These are phyloP conservation scores for Lathyrus oleraceus DNA, from an alignment of 306 rosid genomes.

Conservation along the genomic window DNA sequence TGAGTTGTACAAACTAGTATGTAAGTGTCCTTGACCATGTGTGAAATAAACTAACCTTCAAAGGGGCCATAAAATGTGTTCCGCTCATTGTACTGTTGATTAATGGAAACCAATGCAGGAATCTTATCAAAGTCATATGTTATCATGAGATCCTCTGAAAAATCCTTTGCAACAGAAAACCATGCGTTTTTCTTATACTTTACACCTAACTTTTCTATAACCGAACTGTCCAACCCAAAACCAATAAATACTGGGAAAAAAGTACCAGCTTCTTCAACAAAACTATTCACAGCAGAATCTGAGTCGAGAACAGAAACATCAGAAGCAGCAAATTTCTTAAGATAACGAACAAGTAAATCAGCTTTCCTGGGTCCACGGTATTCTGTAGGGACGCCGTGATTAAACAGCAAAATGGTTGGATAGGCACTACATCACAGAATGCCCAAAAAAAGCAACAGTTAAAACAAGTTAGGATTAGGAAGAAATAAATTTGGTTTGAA, in stretches of 20 bases:
- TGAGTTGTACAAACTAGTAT: background rate
- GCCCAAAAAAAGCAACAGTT: conserved; percentile 19
- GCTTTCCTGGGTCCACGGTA: conserved; percentile 93
- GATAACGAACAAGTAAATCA: conserved; percentile 74
- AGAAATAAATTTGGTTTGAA: background rate
- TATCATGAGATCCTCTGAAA: conserved; percentile 86
- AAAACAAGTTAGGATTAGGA: conserved; percentile 4
- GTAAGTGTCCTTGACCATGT: conserved; percentile 19
- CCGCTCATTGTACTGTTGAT: conserved; percentile 69
- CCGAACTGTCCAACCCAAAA: conserved; percentile 69
- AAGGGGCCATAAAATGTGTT: conserved; percentile 88
- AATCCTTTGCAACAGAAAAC: conserved; percentile 91
- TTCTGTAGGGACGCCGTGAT: conserved; percentile 73
- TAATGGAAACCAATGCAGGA: conserved; percentile 84
- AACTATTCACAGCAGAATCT: conserved; percentile 65
- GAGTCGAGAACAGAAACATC: conserved; percentile 86
- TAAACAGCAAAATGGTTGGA: conserved; percentile 78
- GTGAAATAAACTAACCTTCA: conserved; percentile 67
- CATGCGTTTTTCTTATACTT: conserved; percentile 90
- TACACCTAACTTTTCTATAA: conserved; percentile 56
- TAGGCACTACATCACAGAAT: conserved; percentile 59
- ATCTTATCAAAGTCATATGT: conserved; percentile 79
- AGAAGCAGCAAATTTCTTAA: conserved; percentile 84
- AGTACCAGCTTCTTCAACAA: conserved; percentile 68
- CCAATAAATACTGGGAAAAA: conserved; percentile 83